Base-by-base conservation (phyloP, 164 flowering plant genomes). In the Echeveria elegans region DNA sequence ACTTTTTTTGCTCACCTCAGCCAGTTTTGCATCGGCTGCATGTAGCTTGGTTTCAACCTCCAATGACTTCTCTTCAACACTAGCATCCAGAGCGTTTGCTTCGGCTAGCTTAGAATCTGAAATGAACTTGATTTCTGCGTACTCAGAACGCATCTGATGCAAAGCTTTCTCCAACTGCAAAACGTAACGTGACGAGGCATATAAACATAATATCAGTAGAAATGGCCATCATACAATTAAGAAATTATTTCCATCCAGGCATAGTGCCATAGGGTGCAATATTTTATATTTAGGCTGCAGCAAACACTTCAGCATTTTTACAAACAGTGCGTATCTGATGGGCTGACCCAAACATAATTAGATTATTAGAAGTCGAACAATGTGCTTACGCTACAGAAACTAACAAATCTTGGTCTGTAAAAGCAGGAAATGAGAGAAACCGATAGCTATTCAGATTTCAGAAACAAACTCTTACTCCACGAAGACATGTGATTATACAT, bases 131-230 rank as follows among this genome's bases (percentile, higher is more conserved):
- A 81, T 77, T 76, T 86, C 83, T 9, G 88, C 97, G 79, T 76
- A 72, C 68, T 92, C 94, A 19, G 86, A 72, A 67, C 82, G 86
- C 79, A 86, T 75, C 65, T 86, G 93, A 68, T 71, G 92, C 76
- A 95, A 77, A 65, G 91, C 89, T 79, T 83, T 87, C 77, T 92
- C 96, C 29, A 95, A 82, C 99, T 95, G 85, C 82, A 82, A 36
- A 41, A 70, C 64, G 0, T 65, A 70, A 64, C 60, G 64, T 32
- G 34, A 40, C 4, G 61, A 29, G 61, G 19, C 36, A 28, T 43
- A 52, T 8, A 52, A 3, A 15, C 18, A 31, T 31, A 11, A 60
- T 19, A 16, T 31, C 18, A 34, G 41, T 12, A 43, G 16, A n/a
- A 34, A 31, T 12, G 7, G 12, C 14, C 47, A 43, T 19, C 21